Percentiles rank a stretch among this genome's conserved stretches.
phyloP scores from a whole-genome alignment of 345 rosid species.

The Gossypium herbaceum region DNA sequence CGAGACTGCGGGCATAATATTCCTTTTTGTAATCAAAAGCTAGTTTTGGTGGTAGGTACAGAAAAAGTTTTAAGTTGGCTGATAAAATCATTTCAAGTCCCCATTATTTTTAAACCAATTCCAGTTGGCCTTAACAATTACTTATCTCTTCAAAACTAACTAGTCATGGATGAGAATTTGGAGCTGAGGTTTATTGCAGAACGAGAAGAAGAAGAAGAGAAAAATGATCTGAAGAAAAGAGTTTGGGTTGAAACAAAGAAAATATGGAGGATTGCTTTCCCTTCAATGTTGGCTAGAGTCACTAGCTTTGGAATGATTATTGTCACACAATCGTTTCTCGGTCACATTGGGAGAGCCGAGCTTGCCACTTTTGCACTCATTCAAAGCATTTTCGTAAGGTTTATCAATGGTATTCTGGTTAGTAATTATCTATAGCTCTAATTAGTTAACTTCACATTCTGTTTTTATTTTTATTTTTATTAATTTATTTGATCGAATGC shows the following conservation, averaged over 20 bases:
- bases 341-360: slow-evolving; percentile 25
- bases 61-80: background rate
- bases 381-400: slow-evolving; percentile 26
- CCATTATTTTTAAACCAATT: background rate
- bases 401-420: slow-evolving; percentile 33
- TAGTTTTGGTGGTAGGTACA: background rate
- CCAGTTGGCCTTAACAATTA: background rate
- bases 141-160: background rate
- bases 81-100: background rate
- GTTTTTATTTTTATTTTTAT: background rate
- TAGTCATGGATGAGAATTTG: slow-evolving; percentile 8
- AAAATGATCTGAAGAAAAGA: slow-evolving; percentile 13
- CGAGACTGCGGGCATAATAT: background rate
- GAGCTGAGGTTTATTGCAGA: slow-evolving; percentile 29
- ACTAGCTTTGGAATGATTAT: slow-evolving; percentile 31
- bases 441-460: background rate
- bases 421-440: background rate
- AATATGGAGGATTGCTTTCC: slow-evolving; percentile 44
- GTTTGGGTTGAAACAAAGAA: slow-evolving; percentile 34
- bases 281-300: slow-evolving; percentile 29
- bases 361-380: slow-evolving; percentile 34
- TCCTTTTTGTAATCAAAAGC: background rate
- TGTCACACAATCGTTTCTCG: slow-evolving; percentile 40
- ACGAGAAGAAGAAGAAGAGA: slow-evolving; percentile 9
- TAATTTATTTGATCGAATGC: background rate